Evolutionary conservation across 305 asterid genomes (phyloP), one percentile per base, ranked within the genome.

Genomic region (Fraxinus velutina): DNA sequence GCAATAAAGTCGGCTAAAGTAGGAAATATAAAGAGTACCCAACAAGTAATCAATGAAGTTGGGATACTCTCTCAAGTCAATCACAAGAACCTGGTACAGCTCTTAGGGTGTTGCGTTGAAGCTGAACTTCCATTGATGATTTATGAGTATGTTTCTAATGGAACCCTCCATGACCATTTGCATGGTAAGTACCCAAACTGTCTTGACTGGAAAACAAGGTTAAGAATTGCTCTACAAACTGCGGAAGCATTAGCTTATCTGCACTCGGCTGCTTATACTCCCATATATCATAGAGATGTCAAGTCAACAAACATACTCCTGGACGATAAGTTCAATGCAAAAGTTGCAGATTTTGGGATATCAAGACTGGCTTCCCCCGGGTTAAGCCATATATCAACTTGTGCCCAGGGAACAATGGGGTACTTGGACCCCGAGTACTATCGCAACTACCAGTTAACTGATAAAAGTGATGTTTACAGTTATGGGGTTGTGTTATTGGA

Each of bases 21-120:
- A 36, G 89, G 91, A 5, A 83, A 88, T 78, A 2, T 83, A 29
- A 88, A 85, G 79, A 88, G 89, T 84, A 88, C 85, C 15, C 80
- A 86, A 62, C 91, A 88, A 73, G 88, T 88, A 27, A 82, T 88
- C 36, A 86, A 88, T 81, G 91, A 88, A 83, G 84, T 88, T 1
- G 86, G 79, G 66, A 81, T 88, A 21, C 91, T 88, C 75, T 88
- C 91, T 73, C 91, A 88, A 83, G 91, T 88, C 83, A 88, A 88
- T 81, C 89, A 88, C 83, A 83, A 80, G 86, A 88, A 86, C 79
- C 42, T 88, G 73, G 89, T 88, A 36, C 83, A 80, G 84, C 84
- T 88, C 77, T 42, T 88, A 77, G 91, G 91, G 7, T 86, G 83
- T 52, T 88, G 91, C 39, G 74, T 88, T 27, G 91, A 88, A 85